Percentiles rank a stretch among this genome's conserved stretches.
These are phyloP conservation scores for Carallia brachiata DNA, from an alignment of 345 rosid species.

Conservation along the genomic window DNA sequence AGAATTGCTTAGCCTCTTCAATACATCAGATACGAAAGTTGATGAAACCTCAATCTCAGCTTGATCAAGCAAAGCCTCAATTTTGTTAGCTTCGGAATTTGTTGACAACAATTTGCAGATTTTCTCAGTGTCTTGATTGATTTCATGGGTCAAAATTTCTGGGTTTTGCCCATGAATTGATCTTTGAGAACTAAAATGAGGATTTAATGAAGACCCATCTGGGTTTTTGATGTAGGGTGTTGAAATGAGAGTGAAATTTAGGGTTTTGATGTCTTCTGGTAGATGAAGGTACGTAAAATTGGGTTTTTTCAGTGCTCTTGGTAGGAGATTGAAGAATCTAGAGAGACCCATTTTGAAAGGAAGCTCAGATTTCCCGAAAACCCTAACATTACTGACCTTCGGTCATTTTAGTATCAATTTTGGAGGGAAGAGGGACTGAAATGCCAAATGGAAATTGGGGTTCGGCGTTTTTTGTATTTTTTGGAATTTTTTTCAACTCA, in stretches of 20 bases:
- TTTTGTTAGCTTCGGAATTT: conserved; percentile 20
- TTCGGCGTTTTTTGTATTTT: too few relatives aligned
- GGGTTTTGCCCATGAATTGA: conserved; percentile 35
- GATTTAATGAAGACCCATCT: conserved; percentile 11
- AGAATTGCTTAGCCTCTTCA: conserved; percentile 73
- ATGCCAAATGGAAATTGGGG: too few relatives aligned
- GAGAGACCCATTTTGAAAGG: conserved; percentile 35
- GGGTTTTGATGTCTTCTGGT: conserved; percentile 9
- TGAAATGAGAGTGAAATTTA: conserved; percentile 15
- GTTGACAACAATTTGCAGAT: conserved; percentile 50
- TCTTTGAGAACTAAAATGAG: conserved; percentile 12
- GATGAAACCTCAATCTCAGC: conserved; percentile 52
- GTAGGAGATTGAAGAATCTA: conserved; percentile 19
- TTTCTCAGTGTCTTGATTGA: conserved; percentile 40
- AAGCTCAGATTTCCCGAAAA: background rate
- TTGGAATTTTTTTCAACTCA: too few relatives aligned
- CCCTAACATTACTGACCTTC: too few relatives aligned
- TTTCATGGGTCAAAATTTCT: conserved; percentile 17
- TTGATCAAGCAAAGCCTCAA: conserved; percentile 36
- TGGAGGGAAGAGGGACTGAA: too few relatives aligned
- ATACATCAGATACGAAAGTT: conserved; percentile 45
- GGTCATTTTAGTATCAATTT: too few relatives aligned
- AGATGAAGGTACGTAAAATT: conserved; percentile 6
- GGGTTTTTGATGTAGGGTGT: conserved; percentile 1
- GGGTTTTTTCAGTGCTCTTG: conserved; percentile 14